phyloP scores from a whole-genome alignment of 2,329 filamentous ascomycete species.

The Colletotrichum sp. region DNA sequence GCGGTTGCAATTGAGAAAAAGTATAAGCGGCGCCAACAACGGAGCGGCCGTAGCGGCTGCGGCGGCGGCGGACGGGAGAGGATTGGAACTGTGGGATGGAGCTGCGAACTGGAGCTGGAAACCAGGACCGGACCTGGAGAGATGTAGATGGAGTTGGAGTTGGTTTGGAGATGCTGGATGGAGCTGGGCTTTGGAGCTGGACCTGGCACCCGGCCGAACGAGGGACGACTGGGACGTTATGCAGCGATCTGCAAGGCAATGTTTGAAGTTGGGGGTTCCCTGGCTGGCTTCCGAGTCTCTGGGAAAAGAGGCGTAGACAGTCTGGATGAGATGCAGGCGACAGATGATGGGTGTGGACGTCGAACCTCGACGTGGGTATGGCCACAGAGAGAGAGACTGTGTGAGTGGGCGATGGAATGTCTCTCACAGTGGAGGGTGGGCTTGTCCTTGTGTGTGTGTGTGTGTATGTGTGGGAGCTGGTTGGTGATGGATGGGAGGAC shows the following conservation, averaged over 20 bases:
- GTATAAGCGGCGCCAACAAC: not conserved
- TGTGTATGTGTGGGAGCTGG: not conserved
- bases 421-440: constrained; percentile 19
- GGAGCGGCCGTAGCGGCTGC: not conserved
- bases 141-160: not conserved
- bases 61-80: constrained; percentile 4
- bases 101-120: not conserved
- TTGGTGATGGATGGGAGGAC: constrained; percentile 5
- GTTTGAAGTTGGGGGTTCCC: constrained; percentile 11
- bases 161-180: not conserved
- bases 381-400: not conserved
- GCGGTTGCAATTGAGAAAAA: not conserved
- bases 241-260: constrained; percentile 18
- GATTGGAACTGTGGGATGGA: not conserved
- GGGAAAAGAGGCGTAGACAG: constrained; percentile 16
- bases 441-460: constrained; percentile 4
- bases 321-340: constrained; percentile 18
- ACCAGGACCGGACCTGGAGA: not conserved
- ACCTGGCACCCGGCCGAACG: constrained; percentile 7
- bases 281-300: constrained; percentile 10
- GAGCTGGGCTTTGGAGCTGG: not conserved
- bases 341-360: constrained; percentile 8
- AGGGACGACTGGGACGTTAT: constrained; percentile 19
- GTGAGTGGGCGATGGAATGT: constrained; percentile 12
- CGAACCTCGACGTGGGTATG: constrained; percentile 11